These are phyloP conservation scores for Fraxinus pennsylvanica DNA, from an alignment of 257 asterid species.

Conservation along the genomic window DNA sequence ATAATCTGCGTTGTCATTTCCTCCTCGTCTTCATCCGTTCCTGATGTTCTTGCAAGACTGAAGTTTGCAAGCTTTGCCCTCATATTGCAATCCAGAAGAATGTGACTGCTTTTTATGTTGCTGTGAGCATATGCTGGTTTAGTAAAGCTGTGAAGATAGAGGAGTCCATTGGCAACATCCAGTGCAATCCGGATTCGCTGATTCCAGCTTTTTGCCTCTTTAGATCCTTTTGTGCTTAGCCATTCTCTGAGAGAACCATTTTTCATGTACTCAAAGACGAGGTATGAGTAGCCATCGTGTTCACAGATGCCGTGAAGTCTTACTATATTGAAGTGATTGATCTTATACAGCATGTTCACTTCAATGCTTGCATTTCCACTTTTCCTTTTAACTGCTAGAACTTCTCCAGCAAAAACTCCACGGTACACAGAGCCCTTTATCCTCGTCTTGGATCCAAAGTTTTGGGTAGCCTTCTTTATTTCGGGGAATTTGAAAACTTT, in stretches of 20 bases:
- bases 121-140: slow-evolving; percentile 55
- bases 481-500: slow-evolving; percentile 38
- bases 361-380: slow-evolving; percentile 32
- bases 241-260: slow-evolving; percentile 59
- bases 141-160: slow-evolving; percentile 61
- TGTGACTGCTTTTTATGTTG: slow-evolving; percentile 44
- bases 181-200: slow-evolving; percentile 48
- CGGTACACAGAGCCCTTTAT: slow-evolving; percentile 43
- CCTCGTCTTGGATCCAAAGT: slow-evolving; percentile 39
- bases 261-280: slow-evolving; percentile 58
- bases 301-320: slow-evolving; percentile 55
- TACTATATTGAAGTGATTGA: slow-evolving; percentile 62
- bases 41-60: slow-evolving; percentile 44
- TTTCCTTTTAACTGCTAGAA: slow-evolving; percentile 45
- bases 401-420: slow-evolving; percentile 41
- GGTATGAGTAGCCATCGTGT: slow-evolving; percentile 39
- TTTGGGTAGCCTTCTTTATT: slow-evolving; percentile 41
- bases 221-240: slow-evolving; percentile 37
- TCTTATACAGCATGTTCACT: slow-evolving; percentile 47
- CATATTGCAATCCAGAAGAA: slow-evolving; percentile 56
- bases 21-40: slow-evolving; percentile 28
- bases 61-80: slow-evolving; percentile 62
- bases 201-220: slow-evolving; percentile 33
- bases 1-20: slow-evolving; percentile 19
- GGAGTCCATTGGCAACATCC: slow-evolving; percentile 66